Conservation (phyloP, 139 green algal species). For the Eudorina sp. region DNA sequence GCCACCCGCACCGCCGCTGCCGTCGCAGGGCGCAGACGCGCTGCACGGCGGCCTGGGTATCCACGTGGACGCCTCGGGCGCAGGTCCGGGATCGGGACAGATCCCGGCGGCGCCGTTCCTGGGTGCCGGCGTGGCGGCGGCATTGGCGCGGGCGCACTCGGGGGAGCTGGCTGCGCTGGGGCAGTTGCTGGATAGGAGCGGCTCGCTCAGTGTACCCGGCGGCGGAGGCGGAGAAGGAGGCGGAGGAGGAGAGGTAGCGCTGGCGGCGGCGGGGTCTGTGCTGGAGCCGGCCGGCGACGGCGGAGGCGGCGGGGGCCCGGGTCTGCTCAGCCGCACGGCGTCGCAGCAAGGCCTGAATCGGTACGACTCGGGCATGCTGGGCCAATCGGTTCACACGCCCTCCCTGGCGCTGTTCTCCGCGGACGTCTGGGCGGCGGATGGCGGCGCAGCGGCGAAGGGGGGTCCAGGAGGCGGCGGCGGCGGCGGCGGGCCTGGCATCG, state of each 20-base stretch:
- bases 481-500: not conserved
- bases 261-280: not conserved
- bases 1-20: not conserved
- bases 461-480: not conserved
- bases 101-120: not conserved
- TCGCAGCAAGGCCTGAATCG: slow-evolving; percentile 24
- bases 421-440: slow-evolving; percentile 27
- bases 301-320: not conserved
- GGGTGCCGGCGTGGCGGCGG: not conserved
- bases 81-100: too few relatives aligned
- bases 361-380: slow-evolving; percentile 19
- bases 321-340: not conserved
- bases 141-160: not conserved
- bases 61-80: not conserved
- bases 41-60: not conserved
- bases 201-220: not conserved
- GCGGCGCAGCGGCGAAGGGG: not conserved
- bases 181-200: not conserved
- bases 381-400: not conserved
- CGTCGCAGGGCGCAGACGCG: not conserved
- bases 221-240: not conserved
- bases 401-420: slow-evolving; percentile 11
- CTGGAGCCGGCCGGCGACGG: not conserved
- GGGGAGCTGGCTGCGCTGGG: not conserved
- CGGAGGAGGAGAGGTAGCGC: not conserved